Conservation (phyloP, 108 stramenopile species). For the Pseudonitzschia multiseries region DNA sequence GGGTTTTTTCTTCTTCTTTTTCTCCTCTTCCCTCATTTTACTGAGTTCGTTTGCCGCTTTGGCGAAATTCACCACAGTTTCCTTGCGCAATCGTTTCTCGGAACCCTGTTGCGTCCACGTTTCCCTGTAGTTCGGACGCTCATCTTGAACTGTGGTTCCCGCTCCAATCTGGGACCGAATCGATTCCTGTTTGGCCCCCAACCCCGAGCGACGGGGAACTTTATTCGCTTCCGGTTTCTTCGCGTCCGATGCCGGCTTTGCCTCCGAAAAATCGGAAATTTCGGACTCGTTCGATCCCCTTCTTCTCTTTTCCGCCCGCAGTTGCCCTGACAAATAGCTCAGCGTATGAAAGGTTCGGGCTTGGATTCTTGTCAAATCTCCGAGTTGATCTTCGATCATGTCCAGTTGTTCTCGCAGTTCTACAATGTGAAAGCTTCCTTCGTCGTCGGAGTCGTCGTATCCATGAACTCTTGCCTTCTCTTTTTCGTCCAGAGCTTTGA, state of each 20-base stretch:
- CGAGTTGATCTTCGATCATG: slow-evolving; percentile 31
- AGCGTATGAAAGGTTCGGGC: slow-evolving; percentile 41
- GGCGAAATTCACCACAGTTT: background rate
- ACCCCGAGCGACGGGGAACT: too few relatives aligned
- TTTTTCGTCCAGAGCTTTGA: slow-evolving; percentile 51
- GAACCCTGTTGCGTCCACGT: slow-evolving; percentile 9
- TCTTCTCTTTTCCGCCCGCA: slow-evolving; percentile 31
- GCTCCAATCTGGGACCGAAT: background rate
- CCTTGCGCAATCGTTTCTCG: background rate
- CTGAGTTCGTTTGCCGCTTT: slow-evolving; percentile 6
- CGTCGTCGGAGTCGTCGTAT: slow-evolving; percentile 18
- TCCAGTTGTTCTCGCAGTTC: slow-evolving; percentile 37
- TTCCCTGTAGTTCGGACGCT: background rate
- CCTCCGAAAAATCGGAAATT: background rate
- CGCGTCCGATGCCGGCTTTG: background rate
- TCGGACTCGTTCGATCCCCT: background rate
- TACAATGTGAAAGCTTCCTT: slow-evolving; percentile 5
- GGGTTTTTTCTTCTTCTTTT: too few relatives aligned
- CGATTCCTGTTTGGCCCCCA: too few relatives aligned
- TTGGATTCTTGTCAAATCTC: slow-evolving; percentile 43
- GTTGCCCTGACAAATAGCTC: slow-evolving; percentile 34
- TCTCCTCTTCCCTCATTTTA: slow-evolving; percentile 1
- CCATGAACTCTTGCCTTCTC: slow-evolving; percentile 56
- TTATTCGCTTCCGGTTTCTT: too few relatives aligned
- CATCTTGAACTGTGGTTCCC: background rate